These are phyloP conservation scores for Puccinia coronata DNA, from an alignment of 1,284 basidiomycete genomes.

Conservation along the genomic window DNA sequence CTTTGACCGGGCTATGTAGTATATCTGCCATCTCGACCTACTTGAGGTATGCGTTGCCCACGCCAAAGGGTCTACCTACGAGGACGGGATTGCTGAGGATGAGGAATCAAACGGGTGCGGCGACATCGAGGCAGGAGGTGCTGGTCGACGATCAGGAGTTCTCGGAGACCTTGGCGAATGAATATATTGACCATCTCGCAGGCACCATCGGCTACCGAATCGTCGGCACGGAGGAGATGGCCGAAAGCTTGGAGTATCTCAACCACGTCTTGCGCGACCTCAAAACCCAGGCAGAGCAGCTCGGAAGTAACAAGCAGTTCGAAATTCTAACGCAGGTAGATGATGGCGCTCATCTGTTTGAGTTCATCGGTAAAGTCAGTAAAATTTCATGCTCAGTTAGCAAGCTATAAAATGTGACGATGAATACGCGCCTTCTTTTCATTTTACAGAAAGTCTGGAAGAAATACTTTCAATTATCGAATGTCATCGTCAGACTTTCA, in stretches of 20 bases:
- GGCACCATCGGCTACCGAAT: slow-evolving; percentile 88
- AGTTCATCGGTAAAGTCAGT: slow-evolving; percentile 56
- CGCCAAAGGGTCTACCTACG: slow-evolving; percentile 25
- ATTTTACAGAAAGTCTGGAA: slow-evolving; percentile 74
- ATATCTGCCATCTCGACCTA: slow-evolving; percentile 38
- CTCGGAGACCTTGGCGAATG: slow-evolving; percentile 50
- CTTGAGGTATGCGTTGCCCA: slow-evolving; percentile 31
- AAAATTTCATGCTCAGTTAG: not conserved
- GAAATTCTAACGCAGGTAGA: slow-evolving; percentile 85
- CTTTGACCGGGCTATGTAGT: not conserved
- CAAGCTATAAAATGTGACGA: not conserved
- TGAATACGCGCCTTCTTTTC: too few relatives aligned
- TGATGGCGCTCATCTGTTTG: slow-evolving; percentile 77
- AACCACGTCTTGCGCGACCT: slow-evolving; percentile 67
- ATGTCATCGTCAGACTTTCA: slow-evolving; percentile 84
- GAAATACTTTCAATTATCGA: slow-evolving; percentile 81
- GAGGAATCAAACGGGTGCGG: not conserved
- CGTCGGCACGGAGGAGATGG: slow-evolving; percentile 86
- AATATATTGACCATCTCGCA: slow-evolving; percentile 53
- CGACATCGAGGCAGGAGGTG: too few relatives aligned
- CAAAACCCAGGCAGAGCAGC: slow-evolving; percentile 62
- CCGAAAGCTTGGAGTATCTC: slow-evolving; percentile 77
- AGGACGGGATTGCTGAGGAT: not conserved
- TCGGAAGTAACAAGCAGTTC: slow-evolving; percentile 67
- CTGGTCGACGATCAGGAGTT: slow-evolving; percentile 12